A percentile compares a stretch with the other conserved stretches of the same genome.
Conservation (phyloP, 129 eudicot genomes). For the Ambrosia trifida region DNA sequence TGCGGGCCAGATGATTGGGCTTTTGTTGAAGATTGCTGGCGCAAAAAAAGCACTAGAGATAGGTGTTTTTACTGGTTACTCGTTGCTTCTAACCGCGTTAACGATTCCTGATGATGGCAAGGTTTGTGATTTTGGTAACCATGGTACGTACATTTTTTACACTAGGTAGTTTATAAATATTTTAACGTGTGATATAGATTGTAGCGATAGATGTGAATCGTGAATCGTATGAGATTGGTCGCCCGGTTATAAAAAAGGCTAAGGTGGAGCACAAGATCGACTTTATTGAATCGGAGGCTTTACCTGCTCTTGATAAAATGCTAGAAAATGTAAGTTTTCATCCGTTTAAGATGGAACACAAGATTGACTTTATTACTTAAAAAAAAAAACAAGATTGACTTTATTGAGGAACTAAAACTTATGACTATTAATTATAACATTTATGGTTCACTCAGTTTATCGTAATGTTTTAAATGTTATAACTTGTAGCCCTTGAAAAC, state of each 20-base stretch:
- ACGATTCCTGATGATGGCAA: slow-evolving; percentile 51
- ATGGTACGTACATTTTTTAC: not conserved
- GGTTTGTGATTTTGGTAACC: slow-evolving; percentile 33
- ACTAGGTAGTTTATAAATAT: not conserved
- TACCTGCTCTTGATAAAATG: slow-evolving; percentile 39
- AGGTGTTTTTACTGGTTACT: slow-evolving; percentile 52
- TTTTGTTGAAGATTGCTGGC: slow-evolving; percentile 30
- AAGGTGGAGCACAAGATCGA: slow-evolving; percentile 46
- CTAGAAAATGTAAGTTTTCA: slow-evolving; percentile 35
- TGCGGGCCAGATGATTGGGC: slow-evolving; percentile 38
- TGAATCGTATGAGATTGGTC: slow-evolving; percentile 33
- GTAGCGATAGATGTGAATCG: slow-evolving; percentile 36
- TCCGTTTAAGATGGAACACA: no score
- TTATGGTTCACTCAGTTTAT: no score
- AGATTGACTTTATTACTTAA: no score
- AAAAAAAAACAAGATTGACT: no score
- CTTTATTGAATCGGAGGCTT: slow-evolving; percentile 37
- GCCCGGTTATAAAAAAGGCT: slow-evolving; percentile 36
- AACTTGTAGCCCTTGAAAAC: no score
- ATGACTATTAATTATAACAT: no score
- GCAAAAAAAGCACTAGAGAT: slow-evolving; percentile 40
- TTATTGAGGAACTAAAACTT: no score
- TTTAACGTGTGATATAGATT: slow-evolving; percentile 27
- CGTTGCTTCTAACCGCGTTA: slow-evolving; percentile 45
- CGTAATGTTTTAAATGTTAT: no score